Percentiles rank a stretch among this genome's conserved stretches.
phyloP scores from a whole-genome alignment of 2,329 filamentous ascomycete species.

The Sporothrix phasma region DNA sequence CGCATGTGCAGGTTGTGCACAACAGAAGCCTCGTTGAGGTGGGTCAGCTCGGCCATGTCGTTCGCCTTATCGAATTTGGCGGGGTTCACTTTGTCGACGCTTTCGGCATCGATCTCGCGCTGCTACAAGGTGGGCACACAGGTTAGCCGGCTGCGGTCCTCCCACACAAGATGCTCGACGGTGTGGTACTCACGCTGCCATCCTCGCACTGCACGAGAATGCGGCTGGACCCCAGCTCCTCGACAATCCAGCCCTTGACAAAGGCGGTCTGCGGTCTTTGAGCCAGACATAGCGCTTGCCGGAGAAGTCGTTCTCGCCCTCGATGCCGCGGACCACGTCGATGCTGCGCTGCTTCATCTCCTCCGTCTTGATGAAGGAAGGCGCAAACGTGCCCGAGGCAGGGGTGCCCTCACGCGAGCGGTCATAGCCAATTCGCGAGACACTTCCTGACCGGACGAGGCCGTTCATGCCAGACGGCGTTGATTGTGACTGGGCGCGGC shows the following conservation, averaged over 20 bases:
- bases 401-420: slow-evolving; percentile 57
- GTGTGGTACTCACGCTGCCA: slow-evolving; percentile 54
- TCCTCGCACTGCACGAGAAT: slow-evolving; percentile 89
- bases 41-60: slow-evolving; percentile 97
- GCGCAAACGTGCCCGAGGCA: slow-evolving; percentile 77
- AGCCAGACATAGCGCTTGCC: slow-evolving; percentile 98
- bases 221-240: slow-evolving; percentile 59
- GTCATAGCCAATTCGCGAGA: slow-evolving; percentile 34
- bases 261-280: slow-evolving; percentile 80
- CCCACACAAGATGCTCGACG: background rate
- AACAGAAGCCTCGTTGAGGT: slow-evolving; percentile 94
- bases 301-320: slow-evolving; percentile 97
- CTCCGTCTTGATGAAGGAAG: slow-evolving; percentile 88
- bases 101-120: slow-evolving; percentile 75
- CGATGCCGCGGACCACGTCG: slow-evolving; percentile 60
- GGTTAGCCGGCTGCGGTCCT: slow-evolving; percentile 16
- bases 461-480: background rate
- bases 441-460: slow-evolving; percentile 17
- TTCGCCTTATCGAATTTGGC: slow-evolving; percentile 99
- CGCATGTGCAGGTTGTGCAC: slow-evolving; percentile 93
- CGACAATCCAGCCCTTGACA: slow-evolving; percentile 82
- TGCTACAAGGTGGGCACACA: slow-evolving; percentile 42
- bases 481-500: slow-evolving; percentile 27
- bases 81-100: slow-evolving; percentile 96
- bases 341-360: slow-evolving; percentile 48